Percentiles rank a stretch among this genome's conserved stretches.
Evolutionary conservation across 345 rosid genomes (phyloP).

Genomic region (Acer negundo): DNA sequence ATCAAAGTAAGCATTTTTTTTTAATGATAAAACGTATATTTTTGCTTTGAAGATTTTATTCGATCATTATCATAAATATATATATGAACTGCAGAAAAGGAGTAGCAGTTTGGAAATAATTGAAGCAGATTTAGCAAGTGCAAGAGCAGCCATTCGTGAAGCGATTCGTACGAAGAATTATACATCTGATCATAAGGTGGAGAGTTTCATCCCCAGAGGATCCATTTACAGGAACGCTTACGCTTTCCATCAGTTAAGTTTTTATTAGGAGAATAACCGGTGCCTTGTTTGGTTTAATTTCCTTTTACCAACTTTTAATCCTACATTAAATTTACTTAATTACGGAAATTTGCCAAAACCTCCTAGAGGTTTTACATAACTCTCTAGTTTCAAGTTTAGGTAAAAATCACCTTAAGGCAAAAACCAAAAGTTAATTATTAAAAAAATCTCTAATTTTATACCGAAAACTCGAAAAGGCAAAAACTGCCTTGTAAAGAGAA

Average conservation of each 20-base stretch:
- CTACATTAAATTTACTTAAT: not conserved
- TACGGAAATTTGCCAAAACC: no score
- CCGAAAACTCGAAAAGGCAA: no score
- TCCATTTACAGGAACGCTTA: slow-evolving; percentile 16
- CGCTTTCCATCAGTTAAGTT: slow-evolving; percentile 23
- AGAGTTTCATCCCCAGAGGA: slow-evolving; percentile 13
- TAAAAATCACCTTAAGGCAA: no score
- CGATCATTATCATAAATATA: no score
- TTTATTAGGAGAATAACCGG: not conserved
- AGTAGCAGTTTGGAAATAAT: not conserved
- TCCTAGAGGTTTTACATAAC: no score
- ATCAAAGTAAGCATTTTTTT: not conserved
- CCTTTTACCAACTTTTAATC: not conserved
- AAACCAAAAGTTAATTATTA: no score
- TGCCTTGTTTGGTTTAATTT: not conserved
- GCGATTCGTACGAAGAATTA: slow-evolving; percentile 15
- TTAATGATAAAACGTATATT: not conserved
- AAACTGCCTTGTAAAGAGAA: no score
- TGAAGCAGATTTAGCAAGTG: slow-evolving; percentile 11
- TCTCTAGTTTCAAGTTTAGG: no score
- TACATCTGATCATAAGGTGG: slow-evolving; percentile 5
- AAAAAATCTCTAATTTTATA: no score
- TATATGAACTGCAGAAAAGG: not conserved
- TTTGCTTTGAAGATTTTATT: not conserved
- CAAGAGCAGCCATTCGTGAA: slow-evolving; percentile 15